phyloP scores from a whole-genome alignment of 495 filamentous ascomycete genomes.

The Lichenothelia convexa region DNA sequence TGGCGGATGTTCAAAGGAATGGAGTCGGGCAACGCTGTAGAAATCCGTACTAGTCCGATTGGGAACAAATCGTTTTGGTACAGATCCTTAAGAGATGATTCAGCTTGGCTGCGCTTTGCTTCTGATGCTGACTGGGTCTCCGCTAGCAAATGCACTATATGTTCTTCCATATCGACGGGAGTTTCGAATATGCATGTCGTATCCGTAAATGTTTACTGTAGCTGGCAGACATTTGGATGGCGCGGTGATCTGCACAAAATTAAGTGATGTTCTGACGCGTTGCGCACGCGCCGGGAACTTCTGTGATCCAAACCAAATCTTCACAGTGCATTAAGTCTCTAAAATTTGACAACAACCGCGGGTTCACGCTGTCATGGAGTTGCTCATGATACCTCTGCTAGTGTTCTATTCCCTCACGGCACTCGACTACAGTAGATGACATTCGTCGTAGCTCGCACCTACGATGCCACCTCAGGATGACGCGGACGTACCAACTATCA shows the following conservation, averaged over 20 bases:
- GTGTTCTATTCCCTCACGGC: no score
- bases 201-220: no score
- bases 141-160: slow-evolving; percentile 60
- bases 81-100: slow-evolving; percentile 52
- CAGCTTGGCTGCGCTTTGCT: slow-evolving; percentile 57
- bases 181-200: no score
- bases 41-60: slow-evolving; percentile 38
- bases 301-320: not conserved
- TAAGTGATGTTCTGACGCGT: slow-evolving; percentile 1
- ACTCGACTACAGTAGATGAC: no score
- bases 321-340: not conserved
- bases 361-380: no score
- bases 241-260: no score
- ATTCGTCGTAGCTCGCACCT: no score
- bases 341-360: not conserved
- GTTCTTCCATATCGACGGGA: slow-evolving; percentile 57
- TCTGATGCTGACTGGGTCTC: slow-evolving; percentile 57
- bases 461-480: no score
- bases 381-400: no score
- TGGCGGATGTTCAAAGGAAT: slow-evolving; percentile 60
- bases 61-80: slow-evolving; percentile 53
- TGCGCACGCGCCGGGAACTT: not conserved
- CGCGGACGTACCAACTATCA: no score
- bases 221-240: no score
- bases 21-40: slow-evolving; percentile 56